Evolutionary conservation across 129 eudicot species (phyloP), one percentile per base, ranked within the genome.

Genomic region (Heracleum sosnowskyi): DNA sequence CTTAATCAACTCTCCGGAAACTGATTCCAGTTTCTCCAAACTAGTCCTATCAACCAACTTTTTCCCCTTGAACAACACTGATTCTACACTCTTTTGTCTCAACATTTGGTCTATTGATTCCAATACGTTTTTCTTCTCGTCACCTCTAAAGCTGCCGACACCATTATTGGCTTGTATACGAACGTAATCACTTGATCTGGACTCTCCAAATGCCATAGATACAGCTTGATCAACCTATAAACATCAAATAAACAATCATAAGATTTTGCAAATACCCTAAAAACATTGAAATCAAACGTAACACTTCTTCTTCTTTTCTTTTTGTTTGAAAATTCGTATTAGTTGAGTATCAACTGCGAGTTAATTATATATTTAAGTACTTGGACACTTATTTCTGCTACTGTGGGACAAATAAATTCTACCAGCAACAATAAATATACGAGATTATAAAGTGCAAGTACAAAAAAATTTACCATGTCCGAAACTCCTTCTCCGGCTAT

Each of bases 221-320:
- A 91, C 92, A 1, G 96, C 93, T 81, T 91, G 93, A 86, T 91
- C 96, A 78, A 91, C 96, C 96, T 91, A 68, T 66, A 62, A 28
- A 31, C 72, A 66, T 31, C 18, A 31, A 15, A 80, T 51, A 12
- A 51, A 36, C 63, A 76, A 22, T 24, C 68, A 60, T 60, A 60
- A 60, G 68, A 60, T n/a, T 3, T 11, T 60, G 68, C 33, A 10
- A n/a, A n/a, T 8, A 4, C 24, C 0, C 5, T 1, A 0, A 9
- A 26, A 26, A 60, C 10, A 2, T 24, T 55, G 2, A 55, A 55
- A 2, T 1, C 7, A 47, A 15, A 18, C 24, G 6, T 7, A 13
- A 1, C n/a, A n/a, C n/a, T n/a, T n/a, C 18, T 4, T 4, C 16
- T 15, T 49, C 4, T 4, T 3, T 46, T 46, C 5, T 15, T 2